phyloP scores from a whole-genome alignment of 768 basidiomycete genomes.

The Rhizopogon rudus region DNA sequence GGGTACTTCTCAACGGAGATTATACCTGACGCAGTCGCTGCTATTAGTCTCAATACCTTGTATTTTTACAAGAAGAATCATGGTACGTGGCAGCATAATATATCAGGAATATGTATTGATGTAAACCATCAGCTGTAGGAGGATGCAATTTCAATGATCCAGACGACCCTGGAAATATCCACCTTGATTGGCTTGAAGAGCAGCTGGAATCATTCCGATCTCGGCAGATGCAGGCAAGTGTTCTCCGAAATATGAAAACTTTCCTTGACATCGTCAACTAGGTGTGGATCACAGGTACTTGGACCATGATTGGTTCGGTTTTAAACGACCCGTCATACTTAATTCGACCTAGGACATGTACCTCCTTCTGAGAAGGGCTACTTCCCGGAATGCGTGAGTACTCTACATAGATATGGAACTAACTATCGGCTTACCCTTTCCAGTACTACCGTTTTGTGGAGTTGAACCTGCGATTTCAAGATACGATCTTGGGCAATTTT shows the following conservation, averaged over 20 bases:
- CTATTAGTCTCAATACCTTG: constrained; percentile 83
- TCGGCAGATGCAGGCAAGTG: constrained; percentile 65
- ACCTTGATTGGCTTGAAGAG: constrained; percentile 89
- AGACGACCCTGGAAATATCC: constrained; percentile 78
- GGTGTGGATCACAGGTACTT: constrained; percentile 42
- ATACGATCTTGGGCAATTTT: constrained; percentile 82
- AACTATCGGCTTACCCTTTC: background rate
- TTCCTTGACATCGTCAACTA: constrained; percentile 13
- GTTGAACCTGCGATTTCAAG: constrained; percentile 73
- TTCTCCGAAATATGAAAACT: background rate
- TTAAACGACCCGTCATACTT: background rate
- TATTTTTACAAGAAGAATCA: constrained; percentile 90
- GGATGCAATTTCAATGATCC: constrained; percentile 61
- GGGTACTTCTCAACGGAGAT: constrained; percentile 80
- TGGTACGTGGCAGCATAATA: constrained; percentile 36
- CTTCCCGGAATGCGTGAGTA: constrained; percentile 78
- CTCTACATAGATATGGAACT: background rate
- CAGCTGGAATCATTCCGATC: constrained; percentile 65
- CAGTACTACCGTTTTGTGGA: constrained; percentile 66
- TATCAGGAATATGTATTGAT: constrained; percentile 1
- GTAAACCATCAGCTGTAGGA: constrained; percentile 50
- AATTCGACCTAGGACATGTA: constrained; percentile 58
- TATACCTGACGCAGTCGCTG: constrained; percentile 66
- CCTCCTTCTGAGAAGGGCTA: constrained; percentile 79
- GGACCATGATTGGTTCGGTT: background rate